Evolutionary conservation across 148 eudicot genomes (phyloP).

Genomic region (Heliamphora exappendiculata): DNA sequence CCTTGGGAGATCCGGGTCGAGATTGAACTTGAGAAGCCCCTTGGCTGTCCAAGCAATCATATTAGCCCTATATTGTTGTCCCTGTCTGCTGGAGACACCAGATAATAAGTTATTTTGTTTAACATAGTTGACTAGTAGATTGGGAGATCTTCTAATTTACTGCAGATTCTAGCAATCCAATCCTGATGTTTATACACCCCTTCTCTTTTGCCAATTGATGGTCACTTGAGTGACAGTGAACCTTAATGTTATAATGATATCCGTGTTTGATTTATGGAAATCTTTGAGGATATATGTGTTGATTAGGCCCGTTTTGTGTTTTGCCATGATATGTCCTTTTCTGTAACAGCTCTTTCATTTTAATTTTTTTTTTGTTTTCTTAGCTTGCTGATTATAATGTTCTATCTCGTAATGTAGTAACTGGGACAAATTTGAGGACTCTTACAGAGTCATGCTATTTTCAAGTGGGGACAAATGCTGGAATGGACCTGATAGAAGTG

Average conservation of each 20-base stretch:
- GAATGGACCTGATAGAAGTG: slow-evolving; percentile 97
- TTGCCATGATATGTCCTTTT: not conserved
- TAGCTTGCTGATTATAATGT: slow-evolving; percentile 10
- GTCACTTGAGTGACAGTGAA: not conserved
- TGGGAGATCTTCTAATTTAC: not conserved
- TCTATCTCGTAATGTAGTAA: slow-evolving; percentile 33
- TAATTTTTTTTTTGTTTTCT: not conserved
- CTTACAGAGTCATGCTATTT: slow-evolving; percentile 69
- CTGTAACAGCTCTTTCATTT: not conserved
- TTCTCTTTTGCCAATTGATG: not conserved
- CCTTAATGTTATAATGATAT: not conserved
- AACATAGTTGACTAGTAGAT: not conserved
- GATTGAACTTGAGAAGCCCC: slow-evolving; percentile 2
- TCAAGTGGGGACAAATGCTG: slow-evolving; percentile 92
- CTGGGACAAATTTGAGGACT: slow-evolving; percentile 91
- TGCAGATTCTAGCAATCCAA: not conserved
- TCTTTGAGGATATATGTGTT: not conserved
- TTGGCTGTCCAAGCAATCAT: not conserved
- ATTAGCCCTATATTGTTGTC: not conserved
- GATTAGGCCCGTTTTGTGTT: not conserved
- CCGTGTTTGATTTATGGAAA: not conserved
- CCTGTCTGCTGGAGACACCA: slow-evolving; percentile 1
- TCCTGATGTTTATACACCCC: slow-evolving; percentile 4
- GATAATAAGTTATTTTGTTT: not conserved
- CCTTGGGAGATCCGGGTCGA: slow-evolving; percentile 2